Percentiles rank a stretch among this genome's conserved stretches.
Conservation (phyloP, 1,284 basidiomycete species). For the Termitomyces sp. region DNA sequence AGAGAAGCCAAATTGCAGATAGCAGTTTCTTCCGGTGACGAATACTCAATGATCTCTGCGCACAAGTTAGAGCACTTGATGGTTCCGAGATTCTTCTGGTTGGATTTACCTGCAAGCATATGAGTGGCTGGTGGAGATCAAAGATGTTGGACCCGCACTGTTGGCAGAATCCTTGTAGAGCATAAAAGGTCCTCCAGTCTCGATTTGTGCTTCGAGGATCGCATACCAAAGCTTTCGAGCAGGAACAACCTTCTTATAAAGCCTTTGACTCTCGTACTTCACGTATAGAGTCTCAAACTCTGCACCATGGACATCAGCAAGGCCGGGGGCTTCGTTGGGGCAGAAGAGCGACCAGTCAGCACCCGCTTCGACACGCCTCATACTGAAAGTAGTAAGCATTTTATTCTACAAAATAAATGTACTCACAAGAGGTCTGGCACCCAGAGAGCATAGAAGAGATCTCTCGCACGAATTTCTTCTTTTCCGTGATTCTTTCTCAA, state of each 20-base stretch:
- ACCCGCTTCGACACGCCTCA: conserved; percentile 88
- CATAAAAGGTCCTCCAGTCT: conserved; percentile 98
- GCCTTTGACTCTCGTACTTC: conserved; percentile 89
- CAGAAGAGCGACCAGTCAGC: conserved; percentile 97
- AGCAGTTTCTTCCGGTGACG: conserved; percentile 94
- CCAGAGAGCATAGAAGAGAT: conserved; percentile 99
- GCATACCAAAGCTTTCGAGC: conserved; percentile 99
- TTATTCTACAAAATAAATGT: not conserved
- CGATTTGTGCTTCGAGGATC: conserved; percentile 93
- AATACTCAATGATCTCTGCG: conserved; percentile 99
- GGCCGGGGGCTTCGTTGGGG: conserved; percentile 90
- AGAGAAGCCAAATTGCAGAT: conserved; percentile 99
- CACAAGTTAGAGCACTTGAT: conserved; percentile 99
- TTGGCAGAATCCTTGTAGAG: conserved; percentile 93
- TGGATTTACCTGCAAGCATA: conserved; percentile 74
- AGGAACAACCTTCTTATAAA: conserved; percentile 82
- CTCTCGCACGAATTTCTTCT: conserved; percentile 94
- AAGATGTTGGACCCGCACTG: conserved; percentile 39
- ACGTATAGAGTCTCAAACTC: conserved; percentile 91
- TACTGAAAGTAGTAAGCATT: conserved; percentile 42
- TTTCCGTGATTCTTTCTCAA: conserved; percentile 99
- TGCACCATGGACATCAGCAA: conserved; percentile 87
- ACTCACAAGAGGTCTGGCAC: conserved; percentile 93
- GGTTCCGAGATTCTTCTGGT: conserved; percentile 97
- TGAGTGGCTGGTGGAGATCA: conserved; percentile 1